Base-by-base conservation (phyloP, 108 stramenopile species). In the Chaetoceros muelleri region DNA sequence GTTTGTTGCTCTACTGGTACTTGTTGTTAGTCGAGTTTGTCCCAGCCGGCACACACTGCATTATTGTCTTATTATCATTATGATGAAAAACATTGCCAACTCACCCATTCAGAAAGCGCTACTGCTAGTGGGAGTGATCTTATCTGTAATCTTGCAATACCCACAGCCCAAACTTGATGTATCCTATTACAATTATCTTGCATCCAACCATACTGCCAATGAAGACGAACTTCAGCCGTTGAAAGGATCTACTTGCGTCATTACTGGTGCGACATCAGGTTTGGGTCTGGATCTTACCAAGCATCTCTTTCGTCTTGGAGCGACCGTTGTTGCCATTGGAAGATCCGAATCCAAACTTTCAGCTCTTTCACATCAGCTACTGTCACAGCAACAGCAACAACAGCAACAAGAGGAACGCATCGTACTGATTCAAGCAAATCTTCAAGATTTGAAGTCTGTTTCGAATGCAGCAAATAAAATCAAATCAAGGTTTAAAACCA, bases 241-340 rank as follows among this genome's bases (percentile, higher is more conserved):
- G 7, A 24, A 63, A 24, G 69, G 72, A 0, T 20, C 75, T 1
- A 53, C 55, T 24, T 51, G 74, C 30, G 71, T 57, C 2, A 54
- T 78, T 18, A 82, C 80, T 1, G 80, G 76, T 3, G 57, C 67
- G 7, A 82, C 80, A 0, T 48, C 56, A 19, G 80, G 80, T 8
- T 72, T 82, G 44, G 80, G 80, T 1, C 47, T 62, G 17, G 63
- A 30, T 0, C 31, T 74, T 13, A 53, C 70, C n/a, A 51, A 34
- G 27, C 27, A 24, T 2, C 20, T 77, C 19, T 55, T 47, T 21
- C 21, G 17, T 25, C 31, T 61, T 46, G 80, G 80, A 28, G 80
- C 80, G 16, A 75, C 67, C 2, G 71, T 82, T 2, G 22, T 81
- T 23, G 73, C 61, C 2, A 69, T 77, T 18, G 80, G 75, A 28